Conservation (phyloP, 331 rosid species). For the Saraca asoca region DNA sequence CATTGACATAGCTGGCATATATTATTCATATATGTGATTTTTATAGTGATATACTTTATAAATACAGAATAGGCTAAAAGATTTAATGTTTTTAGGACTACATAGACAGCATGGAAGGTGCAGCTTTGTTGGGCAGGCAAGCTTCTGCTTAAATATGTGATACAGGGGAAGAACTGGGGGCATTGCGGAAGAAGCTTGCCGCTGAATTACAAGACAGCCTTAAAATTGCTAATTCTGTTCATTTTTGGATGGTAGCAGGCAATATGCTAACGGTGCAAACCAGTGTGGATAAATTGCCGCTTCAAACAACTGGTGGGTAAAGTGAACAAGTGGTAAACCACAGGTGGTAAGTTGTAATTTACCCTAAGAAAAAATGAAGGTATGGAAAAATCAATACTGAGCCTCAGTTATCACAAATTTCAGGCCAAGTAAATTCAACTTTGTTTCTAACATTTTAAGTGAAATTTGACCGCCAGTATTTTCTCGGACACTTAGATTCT, state of each 20-base stretch:
- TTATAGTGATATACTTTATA: neutral
- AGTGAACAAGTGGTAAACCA: too few species aligned
- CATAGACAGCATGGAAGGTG: slow-evolving; percentile 99
- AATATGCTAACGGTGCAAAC: too few species aligned
- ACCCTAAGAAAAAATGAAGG: neutral
- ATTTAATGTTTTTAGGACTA: slow-evolving; percentile 67
- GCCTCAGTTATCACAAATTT: neutral
- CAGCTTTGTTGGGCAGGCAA: slow-evolving; percentile 93
- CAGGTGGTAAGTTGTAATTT: too few species aligned
- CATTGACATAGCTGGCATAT: slow-evolving; percentile 18
- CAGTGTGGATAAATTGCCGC: too few species aligned
- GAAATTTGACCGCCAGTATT: neutral
- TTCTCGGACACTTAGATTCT: neutral
- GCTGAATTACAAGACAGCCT: slow-evolving; percentile 40
- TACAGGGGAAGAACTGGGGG: slow-evolving; percentile 78
- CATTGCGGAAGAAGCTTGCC: slow-evolving; percentile 64
- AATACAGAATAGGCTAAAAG: slow-evolving; percentile 27
- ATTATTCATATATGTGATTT: neutral
- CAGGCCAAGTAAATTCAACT: neutral
- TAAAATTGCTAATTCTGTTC: slow-evolving; percentile 45
- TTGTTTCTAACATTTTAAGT: neutral
- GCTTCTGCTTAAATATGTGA: slow-evolving; percentile 82
- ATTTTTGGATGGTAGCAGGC: too few species aligned
- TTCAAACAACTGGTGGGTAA: too few species aligned
- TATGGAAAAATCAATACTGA: neutral